Evolutionary conservation across 2,329 filamentous ascomycete species (phyloP).

Genomic region (Neofusicoccum ribis): DNA sequence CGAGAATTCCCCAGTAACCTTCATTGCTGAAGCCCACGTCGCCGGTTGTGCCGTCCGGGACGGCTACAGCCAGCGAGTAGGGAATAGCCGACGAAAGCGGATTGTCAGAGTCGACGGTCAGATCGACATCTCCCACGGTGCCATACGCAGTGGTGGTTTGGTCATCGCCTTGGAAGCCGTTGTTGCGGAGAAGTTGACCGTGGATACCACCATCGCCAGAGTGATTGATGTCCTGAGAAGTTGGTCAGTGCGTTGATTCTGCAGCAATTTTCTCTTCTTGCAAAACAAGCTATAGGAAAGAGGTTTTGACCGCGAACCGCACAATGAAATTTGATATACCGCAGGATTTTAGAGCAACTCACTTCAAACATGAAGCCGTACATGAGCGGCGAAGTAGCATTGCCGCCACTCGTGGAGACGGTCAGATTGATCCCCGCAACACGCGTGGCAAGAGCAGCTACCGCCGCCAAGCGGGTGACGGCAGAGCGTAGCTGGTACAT

Average conservation of each 20-base stretch:
- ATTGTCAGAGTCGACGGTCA: slow-evolving; percentile 23
- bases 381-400: slow-evolving; percentile 40
- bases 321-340: not conserved
- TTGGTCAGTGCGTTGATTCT: not conserved
- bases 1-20: slow-evolving; percentile 22
- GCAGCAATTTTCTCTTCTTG: too few relatives aligned
- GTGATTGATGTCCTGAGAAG: slow-evolving; percentile 20
- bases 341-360: not conserved
- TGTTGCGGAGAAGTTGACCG: slow-evolving; percentile 20
- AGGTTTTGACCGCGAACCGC: too few relatives aligned
- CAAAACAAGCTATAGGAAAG: too few relatives aligned
- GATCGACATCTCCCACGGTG: slow-evolving; percentile 29
- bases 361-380: slow-evolving; percentile 49
- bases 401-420: slow-evolving; percentile 35
- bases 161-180: slow-evolving; percentile 20
- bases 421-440: slow-evolving; percentile 22
- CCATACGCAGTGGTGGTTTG: slow-evolving; percentile 31
- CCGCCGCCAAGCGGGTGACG: not conserved
- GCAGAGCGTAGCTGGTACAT: not conserved
- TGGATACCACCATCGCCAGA: slow-evolving; percentile 20
- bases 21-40: slow-evolving; percentile 19
- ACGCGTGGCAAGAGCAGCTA: not conserved
- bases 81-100: slow-evolving; percentile 14
- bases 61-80: slow-evolving; percentile 16
- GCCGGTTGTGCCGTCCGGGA: slow-evolving; percentile 4